Percentiles rank a stretch among this genome's conserved stretches.
Conservation (phyloP, 1,139 yeast genomes). For the Scheffersomyces titani region DNA sequence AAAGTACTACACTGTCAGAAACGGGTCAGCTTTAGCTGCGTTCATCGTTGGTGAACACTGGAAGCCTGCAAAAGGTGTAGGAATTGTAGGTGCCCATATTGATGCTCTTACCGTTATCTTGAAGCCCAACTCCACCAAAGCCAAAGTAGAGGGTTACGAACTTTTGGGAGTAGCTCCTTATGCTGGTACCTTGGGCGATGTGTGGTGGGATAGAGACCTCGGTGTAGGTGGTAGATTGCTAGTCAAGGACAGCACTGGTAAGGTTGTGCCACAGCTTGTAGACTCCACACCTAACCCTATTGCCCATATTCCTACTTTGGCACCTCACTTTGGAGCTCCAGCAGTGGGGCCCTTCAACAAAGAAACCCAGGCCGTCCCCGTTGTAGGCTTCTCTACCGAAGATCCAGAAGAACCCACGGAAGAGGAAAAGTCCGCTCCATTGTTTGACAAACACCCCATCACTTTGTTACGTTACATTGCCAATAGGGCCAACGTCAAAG, state of each 20-base stretch:
- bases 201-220: constrained; percentile 69
- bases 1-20: constrained; percentile 56
- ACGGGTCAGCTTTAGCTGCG: constrained; percentile 57
- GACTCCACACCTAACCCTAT: constrained; percentile 64
- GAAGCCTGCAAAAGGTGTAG: constrained; percentile 58
- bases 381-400: constrained; percentile 46
- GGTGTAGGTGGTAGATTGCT: constrained; percentile 66
- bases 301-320: constrained; percentile 65
- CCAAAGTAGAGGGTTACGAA: constrained; percentile 58
- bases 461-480: constrained; percentile 58
- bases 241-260: constrained; percentile 35
- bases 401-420: constrained; percentile 45
- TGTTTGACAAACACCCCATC: constrained; percentile 61
- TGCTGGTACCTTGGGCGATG: constrained; percentile 55
- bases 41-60: constrained; percentile 59
- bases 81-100: constrained; percentile 60
- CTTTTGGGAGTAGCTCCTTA: constrained; percentile 68
- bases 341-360: constrained; percentile 54
- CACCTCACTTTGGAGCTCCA: constrained; percentile 63
- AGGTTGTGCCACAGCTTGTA: constrained; percentile 44
- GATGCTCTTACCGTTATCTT: constrained; percentile 60
- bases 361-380: constrained; percentile 66
- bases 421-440: constrained; percentile 62
- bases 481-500: constrained; percentile 43
- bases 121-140: constrained; percentile 55